phyloP scores from a whole-genome alignment of 495 filamentous ascomycete species.

The Lindgomyces ingoldianus region DNA sequence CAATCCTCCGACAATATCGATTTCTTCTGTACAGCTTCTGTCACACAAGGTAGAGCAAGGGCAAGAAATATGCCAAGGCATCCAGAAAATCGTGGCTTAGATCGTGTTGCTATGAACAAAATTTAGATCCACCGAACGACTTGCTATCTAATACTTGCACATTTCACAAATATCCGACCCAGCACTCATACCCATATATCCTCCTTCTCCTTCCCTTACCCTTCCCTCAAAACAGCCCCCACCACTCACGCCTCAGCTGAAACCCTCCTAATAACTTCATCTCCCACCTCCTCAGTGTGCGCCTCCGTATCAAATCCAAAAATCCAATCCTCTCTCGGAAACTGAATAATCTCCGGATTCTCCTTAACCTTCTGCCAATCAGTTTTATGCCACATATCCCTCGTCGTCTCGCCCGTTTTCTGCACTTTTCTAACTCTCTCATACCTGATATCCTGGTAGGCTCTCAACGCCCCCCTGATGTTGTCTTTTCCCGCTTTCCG shows the following conservation, averaged over 20 bases:
- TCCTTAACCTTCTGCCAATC: constrained; percentile 58
- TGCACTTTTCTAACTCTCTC: constrained; percentile 53
- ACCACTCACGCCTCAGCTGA: constrained; percentile 6
- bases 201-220: background rate
- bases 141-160: too few species aligned
- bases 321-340: constrained; percentile 61
- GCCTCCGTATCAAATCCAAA: constrained; percentile 57
- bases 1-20: background rate
- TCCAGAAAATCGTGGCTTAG: background rate
- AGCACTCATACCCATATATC: too few species aligned
- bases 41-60: background rate
- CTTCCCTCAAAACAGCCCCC: background rate
- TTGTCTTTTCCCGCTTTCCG: constrained; percentile 56
- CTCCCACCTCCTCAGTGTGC: constrained; percentile 56
- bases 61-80: background rate
- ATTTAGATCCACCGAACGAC: too few species aligned
- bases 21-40: background rate
- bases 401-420: constrained; percentile 59
- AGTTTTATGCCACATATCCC: constrained; percentile 63
- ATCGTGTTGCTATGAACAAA: background rate
- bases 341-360: constrained; percentile 55
- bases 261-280: constrained; percentile 43
- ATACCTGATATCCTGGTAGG: constrained; percentile 51
- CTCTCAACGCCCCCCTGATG: constrained; percentile 49
- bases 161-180: too few species aligned